Base-by-base conservation (phyloP, 2,329 filamentous ascomycete genomes). In the Cordyceps militaris region DNA sequence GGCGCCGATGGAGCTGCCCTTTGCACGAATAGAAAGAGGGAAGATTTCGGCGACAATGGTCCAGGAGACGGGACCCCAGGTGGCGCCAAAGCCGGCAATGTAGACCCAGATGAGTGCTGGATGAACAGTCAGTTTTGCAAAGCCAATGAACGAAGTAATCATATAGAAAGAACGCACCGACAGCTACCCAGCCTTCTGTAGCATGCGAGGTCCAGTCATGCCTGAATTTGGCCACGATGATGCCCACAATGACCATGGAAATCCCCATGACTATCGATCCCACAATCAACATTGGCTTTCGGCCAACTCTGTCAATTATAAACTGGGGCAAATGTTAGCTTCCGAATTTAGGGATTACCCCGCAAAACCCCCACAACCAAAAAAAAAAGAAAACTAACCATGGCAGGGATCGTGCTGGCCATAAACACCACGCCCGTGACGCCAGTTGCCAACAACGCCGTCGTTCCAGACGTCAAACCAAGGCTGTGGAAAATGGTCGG, bases 361-460 rank as follows among this genome's bases (percentile, higher is more conserved):
- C n/a, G 19, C 7, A 36, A 16, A 13, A 1, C 1, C 11, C 2
- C 3, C 24, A 2, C 28, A 28, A 8, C 14, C 2, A 8, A 38
- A 26, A 38, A 40, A 28, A 32, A 34, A 10, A 8, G 4, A 16
- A n/a, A 26, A 13, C 49, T 43, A 23, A 61, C 66, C 68, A 70
- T 71, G 1, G 68, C 64, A 0, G 69, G 69, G 2, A 71, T 57
- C 3, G 69, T 71, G 44, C 60, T 65, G 8, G 70, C 60, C 63
- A 88, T 85, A 78, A 88, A 86, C 53, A 83, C 81, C 36, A 89
- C 84, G 3, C 86, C 86, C 4, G 87, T 85, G 0, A 89, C 86
- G 9, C 86, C 87, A 0, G 86, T 89, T 0, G 86, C 86, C 9
- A 89, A 74, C 1, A 89, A 76, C 13, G 78, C 76, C 4, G 78